A percentile compares a stretch with the other conserved stretches of the same genome.
Conservation (phyloP, 257 asterid genomes). For the Scutellaria minor region DNA sequence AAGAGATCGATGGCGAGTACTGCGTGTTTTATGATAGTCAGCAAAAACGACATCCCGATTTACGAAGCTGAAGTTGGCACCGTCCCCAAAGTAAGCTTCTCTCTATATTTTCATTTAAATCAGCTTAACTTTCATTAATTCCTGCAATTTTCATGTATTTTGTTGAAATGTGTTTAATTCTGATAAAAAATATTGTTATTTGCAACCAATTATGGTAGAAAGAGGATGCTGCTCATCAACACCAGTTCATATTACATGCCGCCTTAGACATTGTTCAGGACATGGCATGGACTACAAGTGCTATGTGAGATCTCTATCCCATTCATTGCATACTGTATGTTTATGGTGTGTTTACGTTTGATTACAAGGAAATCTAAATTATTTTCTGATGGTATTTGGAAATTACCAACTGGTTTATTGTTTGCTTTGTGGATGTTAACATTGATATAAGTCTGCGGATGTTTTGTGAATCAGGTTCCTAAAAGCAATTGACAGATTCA, state of each 20-base stretch:
- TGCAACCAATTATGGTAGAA: conserved; percentile 49
- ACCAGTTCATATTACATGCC: conserved; percentile 94
- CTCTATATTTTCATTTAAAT: conserved; percentile 6
- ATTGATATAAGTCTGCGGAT: conserved; percentile 20
- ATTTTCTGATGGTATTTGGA: background rate
- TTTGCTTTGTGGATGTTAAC: conserved; percentile 18
- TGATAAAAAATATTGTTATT: too few species aligned
- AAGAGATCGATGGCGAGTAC: conserved; percentile 74
- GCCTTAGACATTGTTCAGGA: conserved; percentile 96
- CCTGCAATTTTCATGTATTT: background rate
- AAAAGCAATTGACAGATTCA: conserved; percentile 82
- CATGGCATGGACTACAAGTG: conserved; percentile 96
- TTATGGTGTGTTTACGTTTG: background rate
- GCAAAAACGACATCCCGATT: conserved; percentile 92
- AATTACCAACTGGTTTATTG: background rate
- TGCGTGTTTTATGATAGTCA: conserved; percentile 93
- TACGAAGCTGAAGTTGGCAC: conserved; percentile 99
- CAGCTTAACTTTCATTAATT: background rate
- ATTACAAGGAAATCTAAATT: background rate
- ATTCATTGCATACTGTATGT: background rate
- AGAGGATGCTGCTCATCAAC: conserved; percentile 97
- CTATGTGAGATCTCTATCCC: conserved; percentile 67
- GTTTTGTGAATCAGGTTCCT: conserved; percentile 64
- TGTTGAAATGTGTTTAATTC: background rate
- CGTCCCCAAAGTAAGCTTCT: conserved; percentile 70